Conservation (phyloP, 305 asterid genomes). For the Fraxinus platypoda region DNA sequence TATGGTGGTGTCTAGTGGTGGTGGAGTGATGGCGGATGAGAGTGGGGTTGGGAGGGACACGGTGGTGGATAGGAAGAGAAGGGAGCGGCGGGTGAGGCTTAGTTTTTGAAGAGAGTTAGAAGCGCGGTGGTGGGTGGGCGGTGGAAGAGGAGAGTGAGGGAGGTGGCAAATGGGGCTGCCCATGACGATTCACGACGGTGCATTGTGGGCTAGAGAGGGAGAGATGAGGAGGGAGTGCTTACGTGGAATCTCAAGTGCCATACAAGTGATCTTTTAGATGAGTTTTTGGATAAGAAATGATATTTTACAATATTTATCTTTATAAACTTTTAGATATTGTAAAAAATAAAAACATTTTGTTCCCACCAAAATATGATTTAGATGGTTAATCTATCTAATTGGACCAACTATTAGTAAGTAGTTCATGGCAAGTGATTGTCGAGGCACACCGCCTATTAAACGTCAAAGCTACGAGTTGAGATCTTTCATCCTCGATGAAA, state of each 20-base stretch:
- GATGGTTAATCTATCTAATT: neutral
- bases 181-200: conserved; percentile 39
- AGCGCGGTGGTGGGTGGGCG: conserved; percentile 29
- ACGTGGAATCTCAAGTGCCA: conserved; percentile 42
- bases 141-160: conserved; percentile 44
- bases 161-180: conserved; percentile 41
- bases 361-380: neutral
- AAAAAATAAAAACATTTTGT: neutral
- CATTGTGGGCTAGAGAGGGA: conserved; percentile 22
- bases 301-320: neutral
- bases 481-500: no score
- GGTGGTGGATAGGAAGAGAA: conserved; percentile 56
- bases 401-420: neutral
- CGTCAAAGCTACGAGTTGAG: no score
- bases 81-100: conserved; percentile 57
- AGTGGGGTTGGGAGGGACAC: conserved; percentile 33
- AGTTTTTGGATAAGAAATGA: conserved; percentile 11
- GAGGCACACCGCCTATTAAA: no score
- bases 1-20: conserved; percentile 64
- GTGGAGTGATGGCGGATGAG: conserved; percentile 32
- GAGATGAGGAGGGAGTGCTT: conserved; percentile 7
- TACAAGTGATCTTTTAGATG: conserved; percentile 21
- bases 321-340: no score
- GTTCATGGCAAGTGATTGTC: neutral
- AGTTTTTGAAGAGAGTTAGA: conserved; percentile 13